Evolutionary conservation across 2,329 filamentous ascomycete species (phyloP).

Genomic region (Diaporthe longicolla): DNA sequence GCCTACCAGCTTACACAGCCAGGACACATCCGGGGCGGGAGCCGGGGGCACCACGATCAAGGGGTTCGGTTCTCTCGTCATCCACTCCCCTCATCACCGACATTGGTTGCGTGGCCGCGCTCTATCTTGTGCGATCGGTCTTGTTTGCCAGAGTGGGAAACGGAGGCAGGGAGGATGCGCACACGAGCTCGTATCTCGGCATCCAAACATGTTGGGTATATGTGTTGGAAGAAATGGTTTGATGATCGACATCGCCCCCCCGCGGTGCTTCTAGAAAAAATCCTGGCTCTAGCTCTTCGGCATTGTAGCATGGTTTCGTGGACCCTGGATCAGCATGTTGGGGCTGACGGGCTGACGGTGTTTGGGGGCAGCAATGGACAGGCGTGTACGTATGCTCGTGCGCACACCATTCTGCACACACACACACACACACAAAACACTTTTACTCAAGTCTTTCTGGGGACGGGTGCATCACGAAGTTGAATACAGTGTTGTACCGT

Average conservation of each 20-base stretch:
- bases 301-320: constrained; percentile 17
- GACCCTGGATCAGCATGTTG: constrained; percentile 26
- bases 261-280: constrained; percentile 27
- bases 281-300: constrained; percentile 30
- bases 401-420: not conserved
- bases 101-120: not conserved
- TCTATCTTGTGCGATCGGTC: not conserved
- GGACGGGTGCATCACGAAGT: not conserved
- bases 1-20: constrained; percentile 30
- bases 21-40: constrained; percentile 22
- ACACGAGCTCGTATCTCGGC: constrained; percentile 35
- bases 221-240: constrained; percentile 24
- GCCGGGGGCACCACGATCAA: constrained; percentile 16
- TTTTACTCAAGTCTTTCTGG: not conserved
- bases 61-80: not conserved
- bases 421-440: not conserved
- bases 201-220: constrained; percentile 19
- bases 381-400: not conserved
- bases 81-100: not conserved
- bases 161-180: constrained; percentile 16
- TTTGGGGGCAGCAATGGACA: not conserved
- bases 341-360: constrained; percentile 4
- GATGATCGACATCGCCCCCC: constrained; percentile 25
- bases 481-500: too few species aligned
- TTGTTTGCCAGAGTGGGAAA: constrained; percentile 18